Evolutionary conservation across 495 filamentous ascomycete species (phyloP), one percentile per base, ranked within the genome.

Genomic region (Corynascus novoguineensis): DNA sequence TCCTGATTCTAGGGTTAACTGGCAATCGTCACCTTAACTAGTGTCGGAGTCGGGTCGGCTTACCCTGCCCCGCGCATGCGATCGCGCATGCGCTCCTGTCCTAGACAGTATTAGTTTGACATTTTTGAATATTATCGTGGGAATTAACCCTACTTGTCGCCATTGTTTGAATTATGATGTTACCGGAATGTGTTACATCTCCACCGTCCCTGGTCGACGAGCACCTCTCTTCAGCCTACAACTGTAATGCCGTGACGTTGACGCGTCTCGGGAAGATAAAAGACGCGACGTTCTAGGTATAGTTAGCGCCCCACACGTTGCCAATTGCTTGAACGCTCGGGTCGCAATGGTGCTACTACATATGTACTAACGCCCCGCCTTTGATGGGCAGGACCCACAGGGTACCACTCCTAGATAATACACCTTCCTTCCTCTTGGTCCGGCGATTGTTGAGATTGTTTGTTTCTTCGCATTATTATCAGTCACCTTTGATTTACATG

Each of bases 61-160:
- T 71, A 78, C 75, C 68, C 69, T 47, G 76, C 76, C 25, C 75
- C 76, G 57, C 76, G 75, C 70, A 78, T 76, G 68, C 76, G 76
- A 64, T 76, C 71, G 56, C 71, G 71, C 70, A 78, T 71, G 58
- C 76, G 76, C 65, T 77, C 76, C 61, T 76, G 69, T 66, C 76
- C 58, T 67, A 27, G 7, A 37, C 17, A 31, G 40, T 47, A 45
- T 60, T 27, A 60, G 53, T 14, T 42, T n/a, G 0, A 14, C 8
- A 6, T 21, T 29, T 6, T 15, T 21, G 15, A 11, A 8, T 14
- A 5, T 1, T n/a, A 29, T 15, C n/a, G n/a, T n/a, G 12, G 22
- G 14, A 14, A 28, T 24, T 15, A 21, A 22, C 14, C 62, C 53
- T 61, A 66, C 63, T 65, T 10, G 63, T 66, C 45, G 65, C 63